Base-by-base conservation (phyloP, 352 stramenopile genomes). In the Globisporangium nunn region DNA sequence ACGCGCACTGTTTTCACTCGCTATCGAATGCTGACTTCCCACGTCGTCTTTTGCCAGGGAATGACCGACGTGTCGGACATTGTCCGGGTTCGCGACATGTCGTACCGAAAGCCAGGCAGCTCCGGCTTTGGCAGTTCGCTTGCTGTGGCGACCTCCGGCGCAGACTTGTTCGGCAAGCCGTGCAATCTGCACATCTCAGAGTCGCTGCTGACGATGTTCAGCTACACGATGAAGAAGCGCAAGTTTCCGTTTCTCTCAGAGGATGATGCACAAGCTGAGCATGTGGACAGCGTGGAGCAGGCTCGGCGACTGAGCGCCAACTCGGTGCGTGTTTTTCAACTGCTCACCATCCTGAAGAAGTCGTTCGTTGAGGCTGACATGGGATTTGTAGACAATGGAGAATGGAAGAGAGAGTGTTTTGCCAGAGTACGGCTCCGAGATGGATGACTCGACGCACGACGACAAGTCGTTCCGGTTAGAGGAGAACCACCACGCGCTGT, bases 21-120 rank as follows among this genome's bases (percentile, higher is more conserved):
- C 23, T 23, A 23, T 23, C 23, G 23, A 23, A 23, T 23, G 23
- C 23, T 23, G 23, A 23, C 23, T 23, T 23, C 23, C 23, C 23
- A 23, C 23, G 23, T 23, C 23, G 23, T 31, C 14, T 14, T 3
- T 10, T 18, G 2, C 6, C 51, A 72, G 63, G 74, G 79, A 17
- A 87, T 93, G 75, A 69, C 66, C 0, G 84, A 93, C 56, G 78
- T 84, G 1, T 91, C 79, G 0, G 82, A 92, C 35, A 93, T 95
- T 58, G 76, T 72, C 0, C 75, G 78, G 23, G 70, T 62, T 4
- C 68, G 77, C 39, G 75, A 82, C 39, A 72, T 82, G 54, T 75
- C 62, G 40, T 65, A 53, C 50, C 59, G 71, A 65, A 70, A 67
- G 44, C 58, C 8, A 64, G 63, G 51, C 67, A 66, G 6, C 11